Evolutionary conservation across 164 flowering plant species (phyloP), one percentile per base, ranked within the genome.

Genomic region (Piper longum): DNA sequence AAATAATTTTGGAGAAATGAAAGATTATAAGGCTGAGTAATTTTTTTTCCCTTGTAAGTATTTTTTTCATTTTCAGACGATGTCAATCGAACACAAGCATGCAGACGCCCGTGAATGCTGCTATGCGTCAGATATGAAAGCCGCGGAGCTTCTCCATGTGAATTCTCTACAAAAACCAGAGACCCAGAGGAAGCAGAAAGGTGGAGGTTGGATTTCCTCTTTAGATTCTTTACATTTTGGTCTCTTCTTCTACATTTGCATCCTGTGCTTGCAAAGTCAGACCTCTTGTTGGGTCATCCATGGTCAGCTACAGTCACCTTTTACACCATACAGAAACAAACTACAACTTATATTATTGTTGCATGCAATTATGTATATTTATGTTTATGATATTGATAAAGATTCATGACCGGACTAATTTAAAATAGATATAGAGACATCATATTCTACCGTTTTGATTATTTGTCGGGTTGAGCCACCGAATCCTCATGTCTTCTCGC

Each of bases 391-490:
- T 13, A 43, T 26, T 26, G 36, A 26, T 26, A 26, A 26, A 26
- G 36, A 26, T 1, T 26, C 36, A 26, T 26, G 36, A 26, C 36
- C 36, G 2, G 36, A 26, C 36, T 18, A 4, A 14, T 48, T 48
- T 48, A 48, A 8, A 3, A 48, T 5, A 48, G 11, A 48, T 56
- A 16, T 17, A 7, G 5, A 2, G 19, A 56, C 7, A 13, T 39
- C 42, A 44, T 8, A 17, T 44, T 51, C 18, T 61, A 19, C 17
- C 48, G 4, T 6, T 57, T 55, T 55, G 58, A 60, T 60, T 62
- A 71, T 60, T 75, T 68, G 70, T 76, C 73, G 81, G 69, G 76
- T 55, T 76, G 76, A 75, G 82, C 71, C 72, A 82, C 86, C 86
- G 78, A 84, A 82, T 59, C 76, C 78, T 16, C 2, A n/a, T 77